phyloP scores from a whole-genome alignment of 139 green algal species.

The Protoeuglena noctilucae region DNA sequence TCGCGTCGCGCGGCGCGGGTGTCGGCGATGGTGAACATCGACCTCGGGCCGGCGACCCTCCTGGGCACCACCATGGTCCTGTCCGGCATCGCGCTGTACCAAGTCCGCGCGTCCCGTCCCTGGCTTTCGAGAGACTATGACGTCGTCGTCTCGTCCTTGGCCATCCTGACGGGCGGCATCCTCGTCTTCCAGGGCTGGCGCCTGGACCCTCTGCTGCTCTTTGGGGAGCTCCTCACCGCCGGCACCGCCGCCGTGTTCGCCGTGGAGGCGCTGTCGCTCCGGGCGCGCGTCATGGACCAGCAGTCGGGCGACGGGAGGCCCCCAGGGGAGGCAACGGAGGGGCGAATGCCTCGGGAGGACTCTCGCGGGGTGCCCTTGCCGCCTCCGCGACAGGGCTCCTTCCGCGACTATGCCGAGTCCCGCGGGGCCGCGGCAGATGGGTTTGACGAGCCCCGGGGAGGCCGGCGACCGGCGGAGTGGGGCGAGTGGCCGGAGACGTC shows the following conservation, averaged over 20 bases:
- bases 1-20: too few species aligned
- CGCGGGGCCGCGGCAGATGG: background rate
- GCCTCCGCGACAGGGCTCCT: background rate
- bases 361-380: too few species aligned
- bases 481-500: too few species aligned
- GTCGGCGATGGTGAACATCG: slow-evolving; percentile 43
- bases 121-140: slow-evolving; percentile 45
- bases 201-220: slow-evolving; percentile 51
- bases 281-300: background rate
- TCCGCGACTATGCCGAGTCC: background rate
- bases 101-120: slow-evolving; percentile 28
- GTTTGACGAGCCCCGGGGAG: background rate
- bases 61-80: slow-evolving; percentile 37
- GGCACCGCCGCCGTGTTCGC: slow-evolving; percentile 34
- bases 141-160: slow-evolving; percentile 42
- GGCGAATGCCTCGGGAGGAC: too few species aligned
- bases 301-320: background rate
- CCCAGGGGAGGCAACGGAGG: too few species aligned
- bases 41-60: slow-evolving; percentile 41
- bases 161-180: slow-evolving; percentile 44
- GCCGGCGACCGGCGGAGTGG: too few species aligned
- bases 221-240: slow-evolving; percentile 46
- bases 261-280: slow-evolving; percentile 31
- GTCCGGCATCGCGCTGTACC: slow-evolving; percentile 32
- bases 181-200: slow-evolving; percentile 62